Conservation (phyloP, 176 grass and related monocot species). For the Avena insularis region DNA sequence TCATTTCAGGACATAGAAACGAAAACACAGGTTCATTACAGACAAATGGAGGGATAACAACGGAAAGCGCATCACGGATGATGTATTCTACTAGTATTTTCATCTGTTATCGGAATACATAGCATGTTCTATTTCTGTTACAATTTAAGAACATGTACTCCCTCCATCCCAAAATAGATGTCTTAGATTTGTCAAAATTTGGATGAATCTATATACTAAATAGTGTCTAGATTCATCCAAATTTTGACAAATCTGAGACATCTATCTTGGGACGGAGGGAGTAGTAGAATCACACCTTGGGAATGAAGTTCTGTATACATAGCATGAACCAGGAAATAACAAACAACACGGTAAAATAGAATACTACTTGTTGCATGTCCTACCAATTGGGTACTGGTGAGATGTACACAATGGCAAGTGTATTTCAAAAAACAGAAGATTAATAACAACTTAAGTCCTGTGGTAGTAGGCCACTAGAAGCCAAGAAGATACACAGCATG, state of each 20-base stretch:
- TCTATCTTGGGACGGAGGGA: no score
- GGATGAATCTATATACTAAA: no score
- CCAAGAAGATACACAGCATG: background rate
- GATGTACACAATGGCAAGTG: background rate
- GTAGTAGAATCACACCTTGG: background rate
- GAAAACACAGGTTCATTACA: background rate
- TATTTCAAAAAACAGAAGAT: background rate
- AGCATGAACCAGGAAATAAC: background rate
- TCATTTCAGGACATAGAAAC: background rate
- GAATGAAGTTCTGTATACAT: background rate
- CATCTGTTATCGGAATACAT: background rate
- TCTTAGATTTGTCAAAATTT: no score
- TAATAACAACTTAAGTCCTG: background rate
- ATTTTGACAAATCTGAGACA: no score
- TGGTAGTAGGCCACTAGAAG: background rate
- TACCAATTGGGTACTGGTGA: background rate
- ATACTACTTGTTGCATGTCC: slow-evolving; percentile 4
- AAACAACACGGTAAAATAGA: background rate
- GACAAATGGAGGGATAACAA: background rate
- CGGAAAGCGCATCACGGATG: background rate
- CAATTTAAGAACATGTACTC: background rate
- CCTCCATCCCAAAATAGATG: no score
- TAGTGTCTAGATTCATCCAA: no score
- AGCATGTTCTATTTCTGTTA: slow-evolving; percentile 4
- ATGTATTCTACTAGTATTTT: background rate